Conservation (phyloP, 2,329 filamentous ascomycete species). For the Trichoderma arundinaceum region DNA sequence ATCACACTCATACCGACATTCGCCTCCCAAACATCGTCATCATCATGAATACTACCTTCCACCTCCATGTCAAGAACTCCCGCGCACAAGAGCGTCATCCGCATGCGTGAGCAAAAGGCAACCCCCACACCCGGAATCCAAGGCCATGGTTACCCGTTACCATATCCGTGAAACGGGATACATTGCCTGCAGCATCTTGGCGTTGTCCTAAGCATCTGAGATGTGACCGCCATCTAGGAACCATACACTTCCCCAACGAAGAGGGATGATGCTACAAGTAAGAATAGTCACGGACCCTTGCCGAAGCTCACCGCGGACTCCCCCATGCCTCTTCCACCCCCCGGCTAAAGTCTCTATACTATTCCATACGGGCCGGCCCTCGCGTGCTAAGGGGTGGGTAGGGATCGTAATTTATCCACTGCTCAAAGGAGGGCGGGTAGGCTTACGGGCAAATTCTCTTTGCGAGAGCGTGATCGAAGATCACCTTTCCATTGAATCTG, state of each 20-base stretch:
- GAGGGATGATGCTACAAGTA: neutral
- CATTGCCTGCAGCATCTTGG: constrained; percentile 18
- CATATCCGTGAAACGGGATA: constrained; percentile 27
- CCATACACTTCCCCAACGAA: neutral
- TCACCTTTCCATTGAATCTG: constrained; percentile 3
- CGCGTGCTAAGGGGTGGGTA: neutral
- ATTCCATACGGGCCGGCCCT: constrained; percentile 16
- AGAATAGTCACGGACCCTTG: constrained; percentile 8
- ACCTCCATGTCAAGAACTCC: neutral
- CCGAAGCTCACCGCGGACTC: constrained; percentile 10
- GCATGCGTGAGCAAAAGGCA: constrained; percentile 1
- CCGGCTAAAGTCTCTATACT: constrained; percentile 16
- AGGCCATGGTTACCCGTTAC: constrained; percentile 28
- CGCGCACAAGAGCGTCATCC: neutral
- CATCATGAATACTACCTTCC: constrained; percentile 17
- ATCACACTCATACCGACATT: neutral
- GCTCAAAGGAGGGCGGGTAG: neutral
- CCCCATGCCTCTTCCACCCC: neutral
- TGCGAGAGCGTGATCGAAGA: constrained; percentile 22
- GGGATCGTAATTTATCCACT: constrained; percentile 20
- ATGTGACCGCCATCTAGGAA: constrained; percentile 17
- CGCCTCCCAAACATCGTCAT: neutral
- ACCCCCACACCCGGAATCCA: constrained; percentile 30
- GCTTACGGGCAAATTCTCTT: neutral
- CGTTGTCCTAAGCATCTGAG: constrained; percentile 10